A percentile compares a stretch with the other conserved stretches of the same genome.
phyloP scores from a whole-genome alignment of 208 protist genomes.

The Trypanosoma vivax region DNA sequence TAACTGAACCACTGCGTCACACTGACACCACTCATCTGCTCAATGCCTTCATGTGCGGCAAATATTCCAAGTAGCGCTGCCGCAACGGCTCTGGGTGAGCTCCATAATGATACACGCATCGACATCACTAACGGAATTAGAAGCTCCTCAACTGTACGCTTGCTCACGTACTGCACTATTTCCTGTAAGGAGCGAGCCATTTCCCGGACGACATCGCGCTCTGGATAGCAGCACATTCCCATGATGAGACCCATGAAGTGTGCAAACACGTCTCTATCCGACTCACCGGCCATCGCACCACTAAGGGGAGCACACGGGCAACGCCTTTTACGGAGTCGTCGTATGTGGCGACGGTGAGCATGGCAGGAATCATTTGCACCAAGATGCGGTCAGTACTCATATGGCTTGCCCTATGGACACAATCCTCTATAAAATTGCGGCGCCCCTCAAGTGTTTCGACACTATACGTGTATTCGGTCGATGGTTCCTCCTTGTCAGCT shows the following conservation, averaged over 20 bases:
- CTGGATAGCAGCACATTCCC: conserved; percentile 51
- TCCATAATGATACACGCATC: conserved; percentile 66
- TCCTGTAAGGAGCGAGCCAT: conserved; percentile 30
- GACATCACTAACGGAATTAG: conserved; percentile 57
- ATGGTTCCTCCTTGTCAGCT: conserved; percentile 29
- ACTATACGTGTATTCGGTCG: conserved; percentile 11
- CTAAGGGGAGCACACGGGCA: conserved; percentile 41
- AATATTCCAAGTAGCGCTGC: conserved; percentile 47
- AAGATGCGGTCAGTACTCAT: conserved; percentile 58
- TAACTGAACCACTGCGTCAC: conserved; percentile 57
- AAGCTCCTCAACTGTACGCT: conserved; percentile 31
- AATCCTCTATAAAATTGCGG: conserved; percentile 44
- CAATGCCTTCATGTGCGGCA: conserved; percentile 36
- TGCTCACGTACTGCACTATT: conserved; percentile 27
- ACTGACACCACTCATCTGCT: conserved; percentile 35
- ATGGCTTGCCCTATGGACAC: conserved; percentile 23
- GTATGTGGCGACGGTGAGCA: conserved; percentile 51
- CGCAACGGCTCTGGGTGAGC: conserved; percentile 53
- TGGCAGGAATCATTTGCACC: conserved; percentile 48
- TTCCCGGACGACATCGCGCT: conserved; percentile 34
- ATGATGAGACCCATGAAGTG: conserved; percentile 76
- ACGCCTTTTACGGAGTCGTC: conserved; percentile 51
- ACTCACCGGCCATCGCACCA: conserved; percentile 28
- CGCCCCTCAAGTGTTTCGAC: conserved; percentile 35
- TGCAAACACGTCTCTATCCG: conserved; percentile 27